phyloP scores from a whole-genome alignment of 2,329 filamentous ascomycete species.

The Cyphellophora europaea region DNA sequence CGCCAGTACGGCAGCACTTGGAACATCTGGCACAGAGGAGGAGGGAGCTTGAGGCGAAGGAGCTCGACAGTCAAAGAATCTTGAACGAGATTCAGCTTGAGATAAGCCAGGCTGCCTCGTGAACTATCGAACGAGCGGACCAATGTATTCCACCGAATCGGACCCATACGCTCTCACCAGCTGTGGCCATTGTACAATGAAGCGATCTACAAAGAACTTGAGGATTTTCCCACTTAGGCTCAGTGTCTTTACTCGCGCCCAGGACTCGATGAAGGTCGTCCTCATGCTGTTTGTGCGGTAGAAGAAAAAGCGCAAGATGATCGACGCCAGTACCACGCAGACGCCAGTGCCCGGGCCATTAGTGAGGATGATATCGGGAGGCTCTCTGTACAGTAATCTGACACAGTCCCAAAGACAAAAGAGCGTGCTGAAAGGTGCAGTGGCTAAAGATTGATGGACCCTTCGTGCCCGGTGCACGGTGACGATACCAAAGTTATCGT shows the following conservation, averaged over 20 bases:
- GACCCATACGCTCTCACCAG: constrained; percentile 36
- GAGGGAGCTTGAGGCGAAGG: no score
- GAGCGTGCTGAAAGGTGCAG: constrained; percentile 51
- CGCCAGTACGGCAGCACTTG: no score
- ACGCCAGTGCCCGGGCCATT: constrained; percentile 88
- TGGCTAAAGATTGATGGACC: constrained; percentile 65
- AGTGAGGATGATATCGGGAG: constrained; percentile 68
- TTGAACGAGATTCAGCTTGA: no score
- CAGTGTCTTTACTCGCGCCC: constrained; percentile 72
- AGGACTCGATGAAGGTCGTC: constrained; percentile 83
- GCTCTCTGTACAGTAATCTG: constrained; percentile 40
- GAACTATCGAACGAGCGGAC: constrained; percentile 13
- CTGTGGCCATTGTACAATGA: constrained; percentile 71
- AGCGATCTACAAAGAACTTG: constrained; percentile 61
- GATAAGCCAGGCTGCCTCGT: no score
- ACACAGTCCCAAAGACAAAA: constrained; percentile 56
- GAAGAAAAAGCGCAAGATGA: constrained; percentile 45
- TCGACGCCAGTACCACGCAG: constrained; percentile 54
- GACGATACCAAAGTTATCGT: constrained; percentile 56
- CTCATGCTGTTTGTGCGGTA: constrained; percentile 40
- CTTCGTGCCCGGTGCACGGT: constrained; percentile 65
- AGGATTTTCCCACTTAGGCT: constrained; percentile 80
- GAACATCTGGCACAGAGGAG: no score
- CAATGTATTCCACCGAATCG: constrained; percentile 13
- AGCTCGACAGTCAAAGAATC: no score